Evolutionary conservation across 768 basidiomycete genomes (phyloP).

Genomic region (Lactarius vividus): DNA sequence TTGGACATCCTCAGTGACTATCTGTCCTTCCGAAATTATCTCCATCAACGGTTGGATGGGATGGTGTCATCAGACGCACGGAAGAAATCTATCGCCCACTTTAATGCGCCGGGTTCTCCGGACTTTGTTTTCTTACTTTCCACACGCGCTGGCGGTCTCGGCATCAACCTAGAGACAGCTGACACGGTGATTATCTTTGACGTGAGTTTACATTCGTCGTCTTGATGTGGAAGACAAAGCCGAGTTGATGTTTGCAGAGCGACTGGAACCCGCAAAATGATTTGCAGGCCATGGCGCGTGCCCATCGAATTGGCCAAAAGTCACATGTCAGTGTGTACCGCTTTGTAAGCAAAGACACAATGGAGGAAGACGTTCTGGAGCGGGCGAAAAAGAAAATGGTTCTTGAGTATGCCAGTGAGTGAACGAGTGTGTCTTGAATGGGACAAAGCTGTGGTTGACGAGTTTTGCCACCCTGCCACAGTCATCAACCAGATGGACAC

Average conservation of each 20-base stretch:
- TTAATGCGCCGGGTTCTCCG: slow-evolving; percentile 87
- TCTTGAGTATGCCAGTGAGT: slow-evolving; percentile 96
- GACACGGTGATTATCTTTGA: slow-evolving; percentile 99
- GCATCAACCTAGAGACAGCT: slow-evolving; percentile 98
- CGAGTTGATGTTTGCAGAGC: slow-evolving; percentile 52
- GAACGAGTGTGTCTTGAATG: slow-evolving; percentile 9
- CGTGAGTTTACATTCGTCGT: slow-evolving; percentile 47
- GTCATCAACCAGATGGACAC: slow-evolving; percentile 99
- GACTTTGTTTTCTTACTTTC: slow-evolving; percentile 98
- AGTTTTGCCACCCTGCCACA: slow-evolving; percentile 34
- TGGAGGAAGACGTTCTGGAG: slow-evolving; percentile 98
- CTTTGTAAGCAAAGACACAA: slow-evolving; percentile 98
- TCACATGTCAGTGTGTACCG: slow-evolving; percentile 98
- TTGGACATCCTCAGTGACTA: slow-evolving; percentile 98
- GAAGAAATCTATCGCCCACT: slow-evolving; percentile 96
- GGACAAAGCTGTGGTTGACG: not conserved
- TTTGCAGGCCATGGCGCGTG: slow-evolving; percentile 98
- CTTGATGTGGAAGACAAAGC: slow-evolving; percentile 11
- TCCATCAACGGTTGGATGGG: slow-evolving; percentile 93
- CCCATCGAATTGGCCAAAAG: slow-evolving; percentile 98
- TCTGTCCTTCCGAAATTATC: slow-evolving; percentile 85
- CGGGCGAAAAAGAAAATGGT: slow-evolving; percentile 99
- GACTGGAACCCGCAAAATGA: slow-evolving; percentile 99
- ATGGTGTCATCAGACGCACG: slow-evolving; percentile 90
- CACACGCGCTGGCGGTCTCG: slow-evolving; percentile 94